Evolutionary conservation across 305 asterid species (phyloP).

Genomic region (Fraxinus nigra): DNA sequence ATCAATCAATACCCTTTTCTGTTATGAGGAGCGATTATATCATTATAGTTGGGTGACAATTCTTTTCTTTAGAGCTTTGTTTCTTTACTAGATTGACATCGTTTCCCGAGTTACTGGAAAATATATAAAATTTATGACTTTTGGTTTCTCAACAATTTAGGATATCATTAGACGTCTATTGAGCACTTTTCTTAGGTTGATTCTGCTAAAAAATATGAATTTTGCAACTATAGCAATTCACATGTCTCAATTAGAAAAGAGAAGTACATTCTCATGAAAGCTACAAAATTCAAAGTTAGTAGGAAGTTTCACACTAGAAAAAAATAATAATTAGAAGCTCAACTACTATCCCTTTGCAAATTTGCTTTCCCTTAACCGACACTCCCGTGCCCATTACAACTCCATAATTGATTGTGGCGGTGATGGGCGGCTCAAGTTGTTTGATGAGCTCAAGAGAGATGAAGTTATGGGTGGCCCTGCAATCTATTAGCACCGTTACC

Average conservation of each 20-base stretch:
- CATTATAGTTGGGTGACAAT: background rate
- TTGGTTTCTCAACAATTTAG: background rate
- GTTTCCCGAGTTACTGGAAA: background rate
- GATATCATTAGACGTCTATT: background rate
- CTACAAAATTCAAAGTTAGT: background rate
- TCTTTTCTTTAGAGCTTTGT: background rate
- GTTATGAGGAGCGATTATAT: background rate
- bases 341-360: background rate
- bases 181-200: background rate
- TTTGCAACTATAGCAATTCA: background rate
- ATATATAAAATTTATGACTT: background rate
- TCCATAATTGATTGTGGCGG: background rate
- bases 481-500: background rate
- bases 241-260: background rate
- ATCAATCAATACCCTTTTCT: background rate
- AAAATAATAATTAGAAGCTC: background rate
- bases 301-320: background rate
- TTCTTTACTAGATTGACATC: background rate
- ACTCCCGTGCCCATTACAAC: background rate
- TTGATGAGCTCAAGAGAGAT: background rate
- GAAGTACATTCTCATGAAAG: background rate
- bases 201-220: background rate
- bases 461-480: background rate
- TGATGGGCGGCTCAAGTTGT: background rate
- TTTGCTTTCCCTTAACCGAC: background rate